These are phyloP conservation scores for Talaromyces funiculosus DNA, from an alignment of 2,329 filamentous ascomycete species.

Conservation along the genomic window DNA sequence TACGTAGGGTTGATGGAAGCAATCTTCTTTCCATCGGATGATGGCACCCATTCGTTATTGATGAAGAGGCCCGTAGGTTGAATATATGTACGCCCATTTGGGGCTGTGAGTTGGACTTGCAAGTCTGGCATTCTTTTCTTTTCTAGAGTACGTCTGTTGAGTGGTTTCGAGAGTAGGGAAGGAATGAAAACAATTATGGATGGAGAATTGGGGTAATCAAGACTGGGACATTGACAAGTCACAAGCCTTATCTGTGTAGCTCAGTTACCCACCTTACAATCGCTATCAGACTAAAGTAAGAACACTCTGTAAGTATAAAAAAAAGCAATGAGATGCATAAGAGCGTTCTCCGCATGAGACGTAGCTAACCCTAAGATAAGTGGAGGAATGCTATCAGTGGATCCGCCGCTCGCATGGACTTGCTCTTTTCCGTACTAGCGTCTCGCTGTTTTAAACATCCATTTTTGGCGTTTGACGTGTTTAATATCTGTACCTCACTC, in stretches of 20 bases:
- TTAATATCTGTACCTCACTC: not conserved
- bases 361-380: not conserved
- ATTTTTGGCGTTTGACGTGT: not conserved
- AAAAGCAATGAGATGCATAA: too few species aligned
- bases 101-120: slow-evolving; percentile 30
- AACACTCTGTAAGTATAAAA: too few species aligned
- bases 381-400: slow-evolving; percentile 3
- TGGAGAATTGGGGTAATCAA: not conserved
- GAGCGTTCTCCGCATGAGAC: not conserved
- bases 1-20: slow-evolving; percentile 31
- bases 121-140: slow-evolving; percentile 8
- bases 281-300: not conserved
- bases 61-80: slow-evolving; percentile 42
- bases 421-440: not conserved
- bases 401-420: slow-evolving; percentile 4
- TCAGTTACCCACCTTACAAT: not conserved
- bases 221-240: not conserved
- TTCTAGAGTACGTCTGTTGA: not conserved
- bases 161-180: not conserved
- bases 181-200: not conserved
- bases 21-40: slow-evolving; percentile 33
- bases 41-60: slow-evolving; percentile 40
- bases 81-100: slow-evolving; percentile 33
- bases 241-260: not conserved
- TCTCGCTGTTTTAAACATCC: slow-evolving; percentile 7